These are phyloP conservation scores for Botryosphaeria dothidea DNA, from an alignment of 2,329 filamentous ascomycete genomes.

Conservation along the genomic window DNA sequence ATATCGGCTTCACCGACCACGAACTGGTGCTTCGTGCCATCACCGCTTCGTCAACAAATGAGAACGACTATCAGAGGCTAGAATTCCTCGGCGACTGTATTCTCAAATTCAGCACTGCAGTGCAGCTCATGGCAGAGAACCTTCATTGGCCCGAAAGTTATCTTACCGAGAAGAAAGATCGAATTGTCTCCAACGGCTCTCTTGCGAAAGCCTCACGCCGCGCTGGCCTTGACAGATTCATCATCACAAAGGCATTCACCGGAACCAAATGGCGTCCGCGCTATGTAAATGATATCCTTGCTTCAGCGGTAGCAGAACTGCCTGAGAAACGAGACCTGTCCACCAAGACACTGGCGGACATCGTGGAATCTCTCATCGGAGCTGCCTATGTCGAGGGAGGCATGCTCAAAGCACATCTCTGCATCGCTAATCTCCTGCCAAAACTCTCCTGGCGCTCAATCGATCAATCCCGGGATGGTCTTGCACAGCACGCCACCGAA, in stretches of 20 bases:
- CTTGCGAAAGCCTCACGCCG: constrained; percentile 66
- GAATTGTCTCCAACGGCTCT: constrained; percentile 72
- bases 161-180: constrained; percentile 67
- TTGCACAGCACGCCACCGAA: constrained; percentile 25
- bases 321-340: constrained; percentile 40
- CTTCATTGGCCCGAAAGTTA: constrained; percentile 74
- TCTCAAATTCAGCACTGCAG: constrained; percentile 71
- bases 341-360: constrained; percentile 81
- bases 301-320: background rate
- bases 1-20: constrained; percentile 55
- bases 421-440: constrained; percentile 65
- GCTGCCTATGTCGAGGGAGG: constrained; percentile 72
- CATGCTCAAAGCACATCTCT: constrained; percentile 61
- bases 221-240: constrained; percentile 68
- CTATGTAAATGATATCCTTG: constrained; percentile 53
- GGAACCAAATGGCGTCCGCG: constrained; percentile 71
- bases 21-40: constrained; percentile 68
- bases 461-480: constrained; percentile 28
- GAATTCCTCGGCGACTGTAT: constrained; percentile 87
- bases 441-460: constrained; percentile 49
- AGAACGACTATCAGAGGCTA: constrained; percentile 75
- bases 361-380: constrained; percentile 83
- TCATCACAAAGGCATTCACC: constrained; percentile 68
- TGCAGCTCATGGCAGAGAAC: constrained; percentile 64
- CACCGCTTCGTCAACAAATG: constrained; percentile 62